A percentile compares a stretch with the other conserved stretches of the same genome.
These are phyloP conservation scores for Funneliformis geosporum DNA, from an alignment of 192 early-diverging fungal species.

Conservation along the genomic window DNA sequence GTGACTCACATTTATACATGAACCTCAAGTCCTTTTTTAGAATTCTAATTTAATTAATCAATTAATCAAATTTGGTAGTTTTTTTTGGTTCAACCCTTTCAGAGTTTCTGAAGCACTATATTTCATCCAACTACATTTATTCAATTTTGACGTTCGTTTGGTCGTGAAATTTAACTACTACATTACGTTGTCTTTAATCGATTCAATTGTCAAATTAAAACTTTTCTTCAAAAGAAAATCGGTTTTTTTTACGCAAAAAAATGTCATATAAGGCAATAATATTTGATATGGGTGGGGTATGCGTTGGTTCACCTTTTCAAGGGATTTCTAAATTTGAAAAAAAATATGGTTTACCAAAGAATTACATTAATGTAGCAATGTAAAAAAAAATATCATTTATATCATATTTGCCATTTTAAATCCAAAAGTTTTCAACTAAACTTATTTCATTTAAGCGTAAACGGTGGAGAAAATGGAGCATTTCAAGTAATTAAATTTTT, in stretches of 20 bases:
- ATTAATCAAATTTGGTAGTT: too few relatives aligned
- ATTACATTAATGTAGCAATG: conserved; percentile 87
- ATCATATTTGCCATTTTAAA: neutral
- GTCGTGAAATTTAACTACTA: too few relatives aligned
- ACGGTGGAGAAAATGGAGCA: conserved; percentile 46
- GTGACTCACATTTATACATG: too few relatives aligned
- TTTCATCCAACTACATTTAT: too few relatives aligned
- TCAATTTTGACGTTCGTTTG: too few relatives aligned
- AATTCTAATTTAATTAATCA: too few relatives aligned
- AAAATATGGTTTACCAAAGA: conserved; percentile 63
- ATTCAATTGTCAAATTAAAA: too few relatives aligned
- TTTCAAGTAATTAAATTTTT: conserved; percentile 42
- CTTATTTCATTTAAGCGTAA: neutral
- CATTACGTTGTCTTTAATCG: too few relatives aligned
- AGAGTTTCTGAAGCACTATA: too few relatives aligned
- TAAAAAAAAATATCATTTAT: conserved; percentile 31
- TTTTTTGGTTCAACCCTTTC: too few relatives aligned
- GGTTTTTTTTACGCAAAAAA: neutral
- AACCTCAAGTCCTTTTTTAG: too few relatives aligned
- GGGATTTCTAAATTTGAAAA: conserved; percentile 73
- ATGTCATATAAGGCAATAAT: conserved; percentile 65
- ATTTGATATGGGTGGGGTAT: conserved; percentile 87
- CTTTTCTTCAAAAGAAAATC: too few relatives aligned
- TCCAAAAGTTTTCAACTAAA: neutral
- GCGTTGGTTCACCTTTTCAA: conserved; percentile 76